Evolutionary conservation across 139 green algal species (phyloP).

Genomic region (Haematococcus sp.): DNA sequence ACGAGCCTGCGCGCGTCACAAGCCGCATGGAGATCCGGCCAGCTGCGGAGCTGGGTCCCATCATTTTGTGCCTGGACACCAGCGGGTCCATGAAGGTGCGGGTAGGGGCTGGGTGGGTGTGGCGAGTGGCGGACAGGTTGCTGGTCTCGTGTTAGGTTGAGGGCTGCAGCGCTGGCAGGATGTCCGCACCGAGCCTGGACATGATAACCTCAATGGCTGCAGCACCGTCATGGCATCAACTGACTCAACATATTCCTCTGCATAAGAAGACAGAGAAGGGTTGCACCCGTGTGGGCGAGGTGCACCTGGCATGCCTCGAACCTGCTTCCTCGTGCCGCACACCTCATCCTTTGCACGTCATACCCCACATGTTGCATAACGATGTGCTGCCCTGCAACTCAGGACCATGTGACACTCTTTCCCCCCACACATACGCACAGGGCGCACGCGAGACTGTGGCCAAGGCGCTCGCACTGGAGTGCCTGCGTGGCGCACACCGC

Average conservation of each 20-base stretch:
- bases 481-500: slow-evolving; percentile 78
- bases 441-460: slow-evolving; percentile 82
- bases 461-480: slow-evolving; percentile 91
- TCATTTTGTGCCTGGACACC: slow-evolving; percentile 94
- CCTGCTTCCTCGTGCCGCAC: too few relatives aligned
- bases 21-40: slow-evolving; percentile 78
- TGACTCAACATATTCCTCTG: not conserved
- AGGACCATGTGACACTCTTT: not conserved
- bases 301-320: too few relatives aligned
- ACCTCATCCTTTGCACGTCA: too few relatives aligned
- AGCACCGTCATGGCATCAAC: not conserved
- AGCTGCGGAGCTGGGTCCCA: slow-evolving; percentile 85
- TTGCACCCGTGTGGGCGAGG: too few relatives aligned
- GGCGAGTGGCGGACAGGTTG: not conserved
- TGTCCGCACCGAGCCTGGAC: too few relatives aligned
- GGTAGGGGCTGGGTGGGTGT: not conserved
- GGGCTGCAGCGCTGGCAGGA: not conserved
- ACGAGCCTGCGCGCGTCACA: slow-evolving; percentile 68
- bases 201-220: too few relatives aligned
- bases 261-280: not conserved
- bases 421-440: slow-evolving; percentile 10
- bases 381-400: not conserved
- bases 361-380: too few relatives aligned
- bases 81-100: slow-evolving; percentile 52
- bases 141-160: not conserved